Evolutionary conservation across 2,329 filamentous ascomycete species (phyloP), one percentile per base, ranked within the genome.

Genomic region (Zopfia rhizophila): DNA sequence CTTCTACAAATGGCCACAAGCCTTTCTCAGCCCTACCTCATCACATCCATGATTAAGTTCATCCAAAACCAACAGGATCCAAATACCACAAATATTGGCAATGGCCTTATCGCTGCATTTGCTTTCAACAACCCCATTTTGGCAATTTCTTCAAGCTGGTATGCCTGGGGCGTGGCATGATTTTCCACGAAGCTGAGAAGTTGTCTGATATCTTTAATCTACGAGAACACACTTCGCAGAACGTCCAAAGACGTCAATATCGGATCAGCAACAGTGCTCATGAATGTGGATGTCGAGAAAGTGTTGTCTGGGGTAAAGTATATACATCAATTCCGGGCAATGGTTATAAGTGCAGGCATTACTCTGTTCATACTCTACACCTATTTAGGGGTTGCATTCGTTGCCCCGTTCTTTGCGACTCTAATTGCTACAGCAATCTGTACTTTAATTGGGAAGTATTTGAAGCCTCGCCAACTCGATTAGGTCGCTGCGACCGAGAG

Each of bases 261-360:
- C 3, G 48, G 49, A 25, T 55, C 54, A 4, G 58, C 63, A 7
- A 55, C 61, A 5, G 61, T 63, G 14, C 51, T 65, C 3, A 65
- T 66, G 63, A 66, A 62, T 17, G 61, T 63, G 4, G 63, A 66
- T 38, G 61, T 66, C 11, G 63, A 67, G 30, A 65, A 61, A 29
- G 28, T 61, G n/a, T 29, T 63, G 3, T 35, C 38, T n/a, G 61
- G 56, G 7, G 31, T 54, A 8, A 41, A 48, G 16, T 24, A 43
- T 14, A 45, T 63, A 23, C 56, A 65, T 36, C 60, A 67, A 25
- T 48, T 64, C 17, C 66, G 63, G 63, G 54, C 60, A 2, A 33
- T 46, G 3, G 28, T 49, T 8, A 37, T 67, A 3, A 48, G 47
- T 19, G 48, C 55, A 12, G 46, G 33, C 2, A 44, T 66, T 12